Evolutionary conservation across 2,329 filamentous ascomycete genomes (phyloP).

Genomic region (Calonectria hongkongensis): DNA sequence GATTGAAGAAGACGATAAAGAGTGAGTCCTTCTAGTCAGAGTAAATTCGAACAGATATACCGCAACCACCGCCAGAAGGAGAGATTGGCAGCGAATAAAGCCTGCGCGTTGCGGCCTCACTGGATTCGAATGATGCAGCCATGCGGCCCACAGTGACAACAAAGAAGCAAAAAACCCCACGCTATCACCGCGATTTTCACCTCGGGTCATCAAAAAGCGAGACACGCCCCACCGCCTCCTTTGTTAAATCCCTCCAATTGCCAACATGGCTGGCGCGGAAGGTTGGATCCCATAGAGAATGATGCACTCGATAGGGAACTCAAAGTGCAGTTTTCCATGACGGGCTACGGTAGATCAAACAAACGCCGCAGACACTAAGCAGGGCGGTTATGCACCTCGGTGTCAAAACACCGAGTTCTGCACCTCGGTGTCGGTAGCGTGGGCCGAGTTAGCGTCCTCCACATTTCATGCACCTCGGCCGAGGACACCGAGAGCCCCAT

Average conservation of each 20-base stretch:
- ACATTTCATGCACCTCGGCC: conserved; percentile 30
- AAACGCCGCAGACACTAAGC: conserved; percentile 19
- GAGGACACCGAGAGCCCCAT: conserved; percentile 29
- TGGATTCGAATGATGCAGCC: not conserved
- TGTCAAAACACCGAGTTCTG: conserved; percentile 35
- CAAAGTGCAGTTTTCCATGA: conserved; percentile 8
- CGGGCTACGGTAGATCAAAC: conserved; percentile 10
- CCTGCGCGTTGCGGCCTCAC: conserved; percentile 12
- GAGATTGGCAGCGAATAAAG: not conserved
- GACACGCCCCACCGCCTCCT: conserved; percentile 10
- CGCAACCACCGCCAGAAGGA: conserved; percentile 1
- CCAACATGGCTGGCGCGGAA: conserved; percentile 13
- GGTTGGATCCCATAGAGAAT: conserved; percentile 19
- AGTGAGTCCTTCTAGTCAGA: not conserved
- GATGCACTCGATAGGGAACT: conserved; percentile 13
- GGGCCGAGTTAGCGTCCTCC: conserved; percentile 28
- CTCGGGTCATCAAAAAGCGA: conserved; percentile 5
- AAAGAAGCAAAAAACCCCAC: conserved; percentile 1
- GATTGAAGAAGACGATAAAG: not conserved
- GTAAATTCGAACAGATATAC: conserved; percentile 16
- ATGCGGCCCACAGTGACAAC: conserved; percentile 25
- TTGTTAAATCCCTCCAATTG: conserved; percentile 15
- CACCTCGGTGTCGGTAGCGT: conserved; percentile 31
- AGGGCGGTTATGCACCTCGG: conserved; percentile 40
- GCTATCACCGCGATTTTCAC: not conserved